Conservation (phyloP, 805 yeast species). For the Lachancea quebecensis region DNA sequence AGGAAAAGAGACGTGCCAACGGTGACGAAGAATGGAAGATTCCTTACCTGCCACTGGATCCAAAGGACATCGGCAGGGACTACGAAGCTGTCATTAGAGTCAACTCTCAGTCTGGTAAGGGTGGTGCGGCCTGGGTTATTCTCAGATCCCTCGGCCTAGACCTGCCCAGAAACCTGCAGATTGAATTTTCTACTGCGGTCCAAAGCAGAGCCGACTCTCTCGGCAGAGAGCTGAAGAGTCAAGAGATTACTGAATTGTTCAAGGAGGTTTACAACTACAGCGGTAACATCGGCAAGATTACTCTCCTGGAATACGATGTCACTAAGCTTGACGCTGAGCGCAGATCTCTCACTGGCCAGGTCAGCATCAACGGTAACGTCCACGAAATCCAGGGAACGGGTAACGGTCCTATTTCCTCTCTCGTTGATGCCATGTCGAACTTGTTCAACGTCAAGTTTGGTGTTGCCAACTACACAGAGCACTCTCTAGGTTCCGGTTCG, state of each 20-base stretch:
- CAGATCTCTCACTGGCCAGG: constrained; percentile 38
- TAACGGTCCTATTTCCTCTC: constrained; percentile 74
- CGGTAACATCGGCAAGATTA: constrained; percentile 27
- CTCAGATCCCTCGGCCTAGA: constrained; percentile 65
- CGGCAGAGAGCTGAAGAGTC: constrained; percentile 64
- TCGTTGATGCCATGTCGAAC: constrained; percentile 54
- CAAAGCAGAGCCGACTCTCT: constrained; percentile 56
- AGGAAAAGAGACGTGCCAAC: constrained; percentile 42
- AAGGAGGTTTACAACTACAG: constrained; percentile 48
- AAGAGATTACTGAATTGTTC: constrained; percentile 56
- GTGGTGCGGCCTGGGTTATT: constrained; percentile 81
- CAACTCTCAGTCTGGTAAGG: constrained; percentile 82
- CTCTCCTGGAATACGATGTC: constrained; percentile 38
- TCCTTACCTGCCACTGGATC: constrained; percentile 76
- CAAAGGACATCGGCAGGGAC: constrained; percentile 72
- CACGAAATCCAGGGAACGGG: constrained; percentile 49
- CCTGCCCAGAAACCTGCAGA: constrained; percentile 65
- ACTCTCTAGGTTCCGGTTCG: constrained; percentile 65
- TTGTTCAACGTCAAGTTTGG: constrained; percentile 48
- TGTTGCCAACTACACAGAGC: constrained; percentile 64
- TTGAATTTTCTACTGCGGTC: constrained; percentile 57
- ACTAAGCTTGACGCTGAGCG: constrained; percentile 34
- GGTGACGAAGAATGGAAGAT: constrained; percentile 56
- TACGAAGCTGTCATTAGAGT: constrained; percentile 80
- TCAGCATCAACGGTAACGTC: constrained; percentile 32